Percentiles rank a stretch among this genome's conserved stretches.
phyloP scores from a whole-genome alignment of 345 rosid species.

The Nephelium lappaceum region DNA sequence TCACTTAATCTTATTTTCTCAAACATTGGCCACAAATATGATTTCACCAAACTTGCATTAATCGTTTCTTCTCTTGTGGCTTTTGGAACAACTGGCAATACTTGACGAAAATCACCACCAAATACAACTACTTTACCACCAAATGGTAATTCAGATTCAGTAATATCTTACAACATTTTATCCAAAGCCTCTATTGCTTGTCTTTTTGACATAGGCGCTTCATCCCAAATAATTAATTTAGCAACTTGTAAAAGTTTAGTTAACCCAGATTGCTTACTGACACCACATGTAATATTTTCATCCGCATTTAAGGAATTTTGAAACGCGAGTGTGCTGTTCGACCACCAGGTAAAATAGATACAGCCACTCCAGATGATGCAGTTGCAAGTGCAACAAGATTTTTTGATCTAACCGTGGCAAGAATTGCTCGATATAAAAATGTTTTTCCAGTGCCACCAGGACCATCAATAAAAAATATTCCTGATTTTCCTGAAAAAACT shows the following conservation, averaged over 20 bases:
- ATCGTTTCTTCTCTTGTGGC: not conserved
- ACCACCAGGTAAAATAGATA: not conserved
- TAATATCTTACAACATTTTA: not conserved
- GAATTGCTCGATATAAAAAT: not conserved
- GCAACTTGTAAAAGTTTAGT: not conserved
- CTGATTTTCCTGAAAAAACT: not conserved
- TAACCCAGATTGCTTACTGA: not conserved
- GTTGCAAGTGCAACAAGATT: not conserved
- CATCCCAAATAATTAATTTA: not conserved
- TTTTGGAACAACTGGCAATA: not conserved
- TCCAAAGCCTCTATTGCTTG: not conserved
- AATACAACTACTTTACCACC: too few relatives aligned
- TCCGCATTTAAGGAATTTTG: not conserved
- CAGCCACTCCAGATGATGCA: not conserved
- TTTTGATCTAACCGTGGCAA: not conserved
- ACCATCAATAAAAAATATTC: not conserved
- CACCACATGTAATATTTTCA: not conserved
- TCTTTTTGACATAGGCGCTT: not conserved
- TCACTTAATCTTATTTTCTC: not conserved
- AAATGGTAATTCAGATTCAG: not conserved
- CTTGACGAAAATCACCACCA: not conserved
- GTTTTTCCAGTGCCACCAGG: constrained; percentile 15
- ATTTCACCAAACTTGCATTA: not conserved
- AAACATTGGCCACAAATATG: not conserved
- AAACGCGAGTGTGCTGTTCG: constrained; percentile 10